Evolutionary conservation across 1,139 yeast species (phyloP).

Genomic region (Lodderomyces elongisporus): DNA sequence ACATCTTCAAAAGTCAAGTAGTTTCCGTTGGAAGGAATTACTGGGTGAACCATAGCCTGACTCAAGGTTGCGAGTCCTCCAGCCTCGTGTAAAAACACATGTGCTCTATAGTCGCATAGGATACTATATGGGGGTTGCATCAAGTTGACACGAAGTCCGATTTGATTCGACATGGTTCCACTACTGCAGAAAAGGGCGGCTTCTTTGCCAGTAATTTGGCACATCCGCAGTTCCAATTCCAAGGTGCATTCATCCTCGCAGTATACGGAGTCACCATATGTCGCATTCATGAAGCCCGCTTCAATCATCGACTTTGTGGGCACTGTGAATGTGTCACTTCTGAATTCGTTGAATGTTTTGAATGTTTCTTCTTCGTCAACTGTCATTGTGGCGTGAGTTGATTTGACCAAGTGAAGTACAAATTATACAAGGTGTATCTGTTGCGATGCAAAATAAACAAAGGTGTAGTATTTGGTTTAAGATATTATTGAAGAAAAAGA

Average conservation of each 20-base stretch:
- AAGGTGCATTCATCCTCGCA: slow-evolving; percentile 73
- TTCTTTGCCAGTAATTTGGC: slow-evolving; percentile 71
- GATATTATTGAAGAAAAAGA: too few relatives aligned
- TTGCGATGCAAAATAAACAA: too few relatives aligned
- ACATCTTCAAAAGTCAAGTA: slow-evolving; percentile 75
- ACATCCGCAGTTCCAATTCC: slow-evolving; percentile 60
- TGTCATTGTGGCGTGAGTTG: slow-evolving; percentile 19
- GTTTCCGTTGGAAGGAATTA: slow-evolving; percentile 66
- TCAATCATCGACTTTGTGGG: slow-evolving; percentile 72
- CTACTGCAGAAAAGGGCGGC: slow-evolving; percentile 82
- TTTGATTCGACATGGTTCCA: slow-evolving; percentile 89
- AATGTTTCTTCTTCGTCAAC: slow-evolving; percentile 17
- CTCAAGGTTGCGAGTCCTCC: slow-evolving; percentile 87
- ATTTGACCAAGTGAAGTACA: too few relatives aligned
- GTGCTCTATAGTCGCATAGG: slow-evolving; percentile 81
- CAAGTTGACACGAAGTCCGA: slow-evolving; percentile 74
- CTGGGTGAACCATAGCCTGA: slow-evolving; percentile 90
- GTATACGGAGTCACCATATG: slow-evolving; percentile 86
- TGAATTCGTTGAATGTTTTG: slow-evolving; percentile 51
- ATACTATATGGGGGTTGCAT: slow-evolving; percentile 83
- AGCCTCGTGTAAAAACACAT: slow-evolving; percentile 79
- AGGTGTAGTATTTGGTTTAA: too few relatives aligned
- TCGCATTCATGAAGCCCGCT: slow-evolving; percentile 32
- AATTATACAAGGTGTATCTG: too few relatives aligned
- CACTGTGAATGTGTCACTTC: slow-evolving; percentile 90